Evolutionary conservation across 2,329 filamentous ascomycete genomes (phyloP).

Genomic region (Fusarium xylarioides): DNA sequence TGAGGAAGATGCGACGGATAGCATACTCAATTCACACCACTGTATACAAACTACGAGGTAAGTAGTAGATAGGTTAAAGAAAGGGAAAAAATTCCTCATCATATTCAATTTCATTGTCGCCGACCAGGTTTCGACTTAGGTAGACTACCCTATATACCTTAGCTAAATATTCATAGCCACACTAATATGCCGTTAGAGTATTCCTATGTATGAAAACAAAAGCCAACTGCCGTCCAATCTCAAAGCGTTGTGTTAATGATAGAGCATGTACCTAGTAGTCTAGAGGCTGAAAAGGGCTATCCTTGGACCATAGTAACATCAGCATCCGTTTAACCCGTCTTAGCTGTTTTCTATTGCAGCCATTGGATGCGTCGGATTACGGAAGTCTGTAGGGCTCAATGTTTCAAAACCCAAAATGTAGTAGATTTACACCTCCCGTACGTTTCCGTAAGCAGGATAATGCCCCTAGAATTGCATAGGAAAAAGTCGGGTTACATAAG

Average conservation of each 20-base stretch:
- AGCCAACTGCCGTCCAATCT: not conserved
- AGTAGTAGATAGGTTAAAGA: not conserved
- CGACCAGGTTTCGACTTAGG: not conserved
- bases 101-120: not conserved
- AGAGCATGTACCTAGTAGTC: not conserved
- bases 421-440: too few species aligned
- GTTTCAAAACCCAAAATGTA: too few species aligned
- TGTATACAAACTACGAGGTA: too few species aligned
- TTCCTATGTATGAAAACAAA: not conserved
- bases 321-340: slow-evolving; percentile 22
- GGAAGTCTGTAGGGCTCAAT: too few species aligned
- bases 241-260: not conserved
- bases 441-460: too few species aligned
- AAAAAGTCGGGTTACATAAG: too few species aligned
- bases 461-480: too few species aligned
- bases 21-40: not conserved
- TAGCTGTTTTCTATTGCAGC: not conserved
- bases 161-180: not conserved
- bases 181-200: not conserved
- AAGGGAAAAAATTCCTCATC: not conserved
- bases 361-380: not conserved
- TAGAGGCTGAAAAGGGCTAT: not conserved
- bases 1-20: not conserved
- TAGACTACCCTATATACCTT: not conserved
- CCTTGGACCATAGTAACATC: not conserved